Conservation (phyloP, 2,329 filamentous ascomycete species). For the Venturia carpophila region DNA sequence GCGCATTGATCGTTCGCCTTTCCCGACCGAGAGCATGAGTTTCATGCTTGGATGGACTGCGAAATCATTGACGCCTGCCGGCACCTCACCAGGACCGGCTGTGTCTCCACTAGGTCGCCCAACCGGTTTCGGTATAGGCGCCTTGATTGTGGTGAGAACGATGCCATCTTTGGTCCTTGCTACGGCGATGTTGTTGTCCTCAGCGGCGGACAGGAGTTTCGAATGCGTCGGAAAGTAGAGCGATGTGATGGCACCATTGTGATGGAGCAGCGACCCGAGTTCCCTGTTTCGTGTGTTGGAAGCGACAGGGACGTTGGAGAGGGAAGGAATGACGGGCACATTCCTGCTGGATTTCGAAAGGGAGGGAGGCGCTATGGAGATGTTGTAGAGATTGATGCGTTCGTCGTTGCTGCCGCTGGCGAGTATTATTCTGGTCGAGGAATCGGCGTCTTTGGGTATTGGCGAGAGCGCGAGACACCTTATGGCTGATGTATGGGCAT, state of each 20-base stretch:
- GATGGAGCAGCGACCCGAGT: constrained; percentile 78
- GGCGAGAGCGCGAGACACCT: constrained; percentile 82
- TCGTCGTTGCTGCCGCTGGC: constrained; percentile 91
- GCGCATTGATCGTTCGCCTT: constrained; percentile 83
- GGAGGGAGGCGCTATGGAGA: constrained; percentile 57
- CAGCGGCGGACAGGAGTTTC: constrained; percentile 79
- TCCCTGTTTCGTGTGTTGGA: constrained; percentile 85
- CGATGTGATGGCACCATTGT: constrained; percentile 71
- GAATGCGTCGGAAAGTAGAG: constrained; percentile 76
- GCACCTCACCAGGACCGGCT: constrained; percentile 68
- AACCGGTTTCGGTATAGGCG: constrained; percentile 69
- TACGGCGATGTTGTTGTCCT: constrained; percentile 87
- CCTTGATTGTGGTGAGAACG: constrained; percentile 79
- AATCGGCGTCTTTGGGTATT: constrained; percentile 46
- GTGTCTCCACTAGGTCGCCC: constrained; percentile 87
- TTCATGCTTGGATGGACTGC: constrained; percentile 95
- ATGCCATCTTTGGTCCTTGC: constrained; percentile 85
- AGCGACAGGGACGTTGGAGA: constrained; percentile 64
- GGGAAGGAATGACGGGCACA: constrained; percentile 53
- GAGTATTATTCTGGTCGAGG: constrained; percentile 75
- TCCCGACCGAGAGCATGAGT: constrained; percentile 87
- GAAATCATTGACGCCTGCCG: constrained; percentile 88
- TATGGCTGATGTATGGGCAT: constrained; percentile 83
- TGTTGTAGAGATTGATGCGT: constrained; percentile 85
- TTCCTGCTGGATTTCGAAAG: constrained; percentile 47